These are phyloP conservation scores for Primulina huaijiensis DNA, from an alignment of 257 asterid genomes.

Conservation along the genomic window DNA sequence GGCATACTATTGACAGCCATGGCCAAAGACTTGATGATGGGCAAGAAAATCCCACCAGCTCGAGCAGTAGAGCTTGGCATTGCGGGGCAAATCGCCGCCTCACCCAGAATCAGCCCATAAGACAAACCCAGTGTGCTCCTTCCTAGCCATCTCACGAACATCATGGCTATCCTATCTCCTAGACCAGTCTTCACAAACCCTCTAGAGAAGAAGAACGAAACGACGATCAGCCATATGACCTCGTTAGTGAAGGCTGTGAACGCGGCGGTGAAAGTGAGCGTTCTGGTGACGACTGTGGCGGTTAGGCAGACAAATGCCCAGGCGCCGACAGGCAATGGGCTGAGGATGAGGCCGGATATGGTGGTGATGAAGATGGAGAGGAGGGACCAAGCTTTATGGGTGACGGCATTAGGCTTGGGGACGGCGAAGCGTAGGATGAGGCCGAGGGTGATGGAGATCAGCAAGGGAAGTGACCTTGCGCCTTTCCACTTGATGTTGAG, in stretches of 20 bases:
- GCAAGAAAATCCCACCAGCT: slow-evolving; percentile 81
- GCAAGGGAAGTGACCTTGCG: slow-evolving; percentile 50
- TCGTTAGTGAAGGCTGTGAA: slow-evolving; percentile 68
- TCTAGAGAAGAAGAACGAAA: slow-evolving; percentile 59
- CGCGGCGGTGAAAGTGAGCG: slow-evolving; percentile 65
- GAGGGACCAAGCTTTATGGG: slow-evolving; percentile 66
- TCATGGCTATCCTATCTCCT: slow-evolving; percentile 71
- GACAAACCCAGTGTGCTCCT: slow-evolving; percentile 64
- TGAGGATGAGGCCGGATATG: slow-evolving; percentile 56
- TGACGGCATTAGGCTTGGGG: slow-evolving; percentile 50
- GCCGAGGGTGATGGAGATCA: slow-evolving; percentile 46
- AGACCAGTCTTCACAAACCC: slow-evolving; percentile 82
- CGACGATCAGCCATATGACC: slow-evolving; percentile 74
- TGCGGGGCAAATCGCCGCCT: slow-evolving; percentile 63
- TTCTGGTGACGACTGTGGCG: slow-evolving; percentile 46
- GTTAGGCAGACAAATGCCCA: slow-evolving; percentile 68
- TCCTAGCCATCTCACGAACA: slow-evolving; percentile 65
- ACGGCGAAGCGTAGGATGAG: slow-evolving; percentile 59
- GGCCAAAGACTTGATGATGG: slow-evolving; percentile 69
- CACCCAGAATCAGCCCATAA: slow-evolving; percentile 66
- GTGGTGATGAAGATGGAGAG: slow-evolving; percentile 65
- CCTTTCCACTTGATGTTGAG: slow-evolving; percentile 43
- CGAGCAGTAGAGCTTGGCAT: slow-evolving; percentile 79
- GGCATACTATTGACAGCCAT: slow-evolving; percentile 55
- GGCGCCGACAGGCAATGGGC: slow-evolving; percentile 74